Conservation (phyloP, 2,329 filamentous ascomycete species). For the Cladosporium sp. region DNA sequence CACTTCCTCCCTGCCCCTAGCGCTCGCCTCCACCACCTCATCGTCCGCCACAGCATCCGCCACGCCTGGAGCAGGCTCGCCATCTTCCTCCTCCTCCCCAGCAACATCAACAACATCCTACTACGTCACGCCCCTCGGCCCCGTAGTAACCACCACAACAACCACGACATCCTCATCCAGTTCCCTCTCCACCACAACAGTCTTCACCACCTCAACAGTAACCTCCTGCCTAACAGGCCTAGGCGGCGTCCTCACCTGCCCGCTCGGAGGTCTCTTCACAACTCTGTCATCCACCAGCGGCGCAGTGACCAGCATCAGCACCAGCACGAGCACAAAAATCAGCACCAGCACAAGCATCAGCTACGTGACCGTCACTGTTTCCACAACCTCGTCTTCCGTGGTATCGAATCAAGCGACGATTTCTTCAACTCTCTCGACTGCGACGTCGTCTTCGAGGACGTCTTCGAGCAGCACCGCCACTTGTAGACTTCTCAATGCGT, state of each 20-base stretch:
- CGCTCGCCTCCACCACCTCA: not conserved
- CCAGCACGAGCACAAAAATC: not conserved
- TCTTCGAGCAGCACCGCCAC: not conserved
- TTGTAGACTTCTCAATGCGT: not conserved
- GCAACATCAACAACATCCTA: not conserved
- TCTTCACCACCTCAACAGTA: conserved; percentile 21
- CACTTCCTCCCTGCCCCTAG: not conserved
- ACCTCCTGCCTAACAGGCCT: conserved; percentile 20
- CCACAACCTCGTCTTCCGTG: not conserved
- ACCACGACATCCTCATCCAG: conserved; percentile 11
- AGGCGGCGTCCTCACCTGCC: conserved; percentile 15
- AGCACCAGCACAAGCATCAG: not conserved
- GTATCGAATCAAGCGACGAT: not conserved
- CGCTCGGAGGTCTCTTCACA: conserved; percentile 14
- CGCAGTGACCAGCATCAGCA: conserved; percentile 10
- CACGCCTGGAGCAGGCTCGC: not conserved
- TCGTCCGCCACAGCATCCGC: not conserved
- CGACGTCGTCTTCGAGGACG: not conserved
- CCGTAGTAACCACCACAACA: conserved; percentile 8
- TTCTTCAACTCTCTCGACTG: conserved; percentile 1
- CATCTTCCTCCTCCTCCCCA: not conserved
- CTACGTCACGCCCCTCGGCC: not conserved
- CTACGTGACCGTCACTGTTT: not conserved
- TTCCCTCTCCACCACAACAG: conserved; percentile 20
- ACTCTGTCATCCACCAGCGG: conserved; percentile 6